Evolutionary conservation across 495 filamentous ascomycete genomes (phyloP), one percentile per base, ranked within the genome.

Genomic region (Annulohypoxylon stygium): DNA sequence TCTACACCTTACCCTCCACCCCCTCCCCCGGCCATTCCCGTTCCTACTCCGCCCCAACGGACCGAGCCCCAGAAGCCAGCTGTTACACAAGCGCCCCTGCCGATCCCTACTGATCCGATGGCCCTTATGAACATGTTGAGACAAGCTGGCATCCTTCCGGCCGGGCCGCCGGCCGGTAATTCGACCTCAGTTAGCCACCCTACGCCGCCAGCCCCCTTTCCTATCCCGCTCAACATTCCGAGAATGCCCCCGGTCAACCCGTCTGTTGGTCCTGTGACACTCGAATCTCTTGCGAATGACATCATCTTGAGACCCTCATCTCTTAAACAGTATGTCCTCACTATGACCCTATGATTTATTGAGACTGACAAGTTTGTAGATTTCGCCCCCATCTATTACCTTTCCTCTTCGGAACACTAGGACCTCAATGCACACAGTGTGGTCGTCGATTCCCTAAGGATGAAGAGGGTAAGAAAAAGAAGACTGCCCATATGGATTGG

Each of bases 401-500:
- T 41, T 85, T 84, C 37, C 86, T 98, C 5, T 94, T 96, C 79
- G 93, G 93, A 67, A 85, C 90, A 39, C 86, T 91, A 41, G 92
- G 95, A 4, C 92, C 94, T 65, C 90, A 93, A 69, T 99, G 96
- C 79, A 91, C 89, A 25, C 95, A 95, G 41, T 99, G 96, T 83
- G 96, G 95, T 57, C 90, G 93, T 37, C 91, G 96, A 4, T 99
- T 98, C 78, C 84, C 85, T 36, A 85, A 88, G 20, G 91, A 90
- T 25, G 91, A 92, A 50, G 88, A 93, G 71, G 95, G 94, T 30
- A 92, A 89, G 69, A 88, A 89, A 75, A 90, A 90, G 81, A 98
- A 98, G 81, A 91, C 91, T n/a, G 89, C 92, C 1, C 96, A 99
- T 82, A 87, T 98, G 80, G 96, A 99, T 79, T 98, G 95, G 96